Base-by-base conservation (phyloP, 2,329 filamentous ascomycete species). In the Cladosporium sphaerospermum region DNA sequence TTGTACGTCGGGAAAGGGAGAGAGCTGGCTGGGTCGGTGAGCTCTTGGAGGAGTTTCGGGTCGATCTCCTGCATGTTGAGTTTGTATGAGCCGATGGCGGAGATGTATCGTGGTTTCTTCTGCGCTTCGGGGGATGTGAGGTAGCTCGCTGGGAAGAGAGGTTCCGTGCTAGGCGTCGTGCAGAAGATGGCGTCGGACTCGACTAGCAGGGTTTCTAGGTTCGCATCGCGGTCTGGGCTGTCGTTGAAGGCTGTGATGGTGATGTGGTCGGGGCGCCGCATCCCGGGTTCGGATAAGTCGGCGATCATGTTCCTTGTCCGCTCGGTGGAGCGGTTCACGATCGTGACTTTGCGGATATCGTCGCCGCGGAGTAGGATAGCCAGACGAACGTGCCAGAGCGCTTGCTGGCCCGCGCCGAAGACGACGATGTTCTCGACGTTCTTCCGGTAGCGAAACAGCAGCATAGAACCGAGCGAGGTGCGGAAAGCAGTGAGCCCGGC, bases 381-480 rank as follows among this genome's bases (percentile, higher is more conserved):
- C 4, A 96, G 79, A 0, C 90, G 84, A 40, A 95, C 82, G 67
- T 96, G 92, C 91, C 91, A 97, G 73, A 92, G 95, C 9, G 92
- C 92, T 73, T 96, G 91, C 61, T 86, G 83, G 40, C 92, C 92
- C 31, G 86, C 85, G 16, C 92, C 92, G 67, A 96, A 96, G 48
- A 95, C 85, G 9, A 86, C 84, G 9, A 96, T 67, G 9, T 84
- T 88, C 64, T 85, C 84, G 37, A 95, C 85, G 19, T 79, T 79
- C 52, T 79, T 75, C 52, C 92, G 87, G 61, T 75, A 75, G 60
- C 72, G 74, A 64, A 81, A 81, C 14, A 85, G 75, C 59, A 85
- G 73, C 54, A 84, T 80, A 8, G 79, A 78, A 0, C 80, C 80
- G 9, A 88, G 71, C 0, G 84, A 81, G 0, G 84, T 88, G 42